Percentiles rank a stretch among this genome's conserved stretches.
phyloP scores from a whole-genome alignment of 352 stramenopile genomes.

The Nothophytophthora sp. region DNA sequence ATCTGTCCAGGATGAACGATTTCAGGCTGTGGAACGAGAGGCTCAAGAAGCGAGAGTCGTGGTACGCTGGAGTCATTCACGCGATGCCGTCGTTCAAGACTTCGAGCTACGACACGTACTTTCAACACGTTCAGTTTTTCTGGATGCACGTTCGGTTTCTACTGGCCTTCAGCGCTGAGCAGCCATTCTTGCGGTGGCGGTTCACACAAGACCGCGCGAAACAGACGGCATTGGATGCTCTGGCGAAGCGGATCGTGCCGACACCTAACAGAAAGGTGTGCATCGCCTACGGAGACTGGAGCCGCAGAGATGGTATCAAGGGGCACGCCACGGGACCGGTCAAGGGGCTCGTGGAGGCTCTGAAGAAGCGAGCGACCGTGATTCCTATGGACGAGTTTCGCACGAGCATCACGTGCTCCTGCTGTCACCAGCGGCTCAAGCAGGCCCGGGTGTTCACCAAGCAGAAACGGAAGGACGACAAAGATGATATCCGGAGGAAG shows the following conservation, averaged over 20 bases:
- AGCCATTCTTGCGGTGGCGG: neutral
- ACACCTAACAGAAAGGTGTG: neutral
- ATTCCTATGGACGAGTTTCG: slow-evolving; percentile 13
- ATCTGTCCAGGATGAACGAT: slow-evolving; percentile 1
- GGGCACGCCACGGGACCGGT: slow-evolving; percentile 10
- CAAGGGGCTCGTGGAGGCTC: slow-evolving; percentile 13
- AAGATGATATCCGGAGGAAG: slow-evolving; percentile 1
- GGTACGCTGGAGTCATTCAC: neutral
- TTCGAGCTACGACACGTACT: slow-evolving; percentile 1
- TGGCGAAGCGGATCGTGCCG: slow-evolving; percentile 3
- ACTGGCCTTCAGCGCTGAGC: neutral
- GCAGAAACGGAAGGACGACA: neutral
- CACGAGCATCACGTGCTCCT: slow-evolving; percentile 12
- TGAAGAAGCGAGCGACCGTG: slow-evolving; percentile 16
- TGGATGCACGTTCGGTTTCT: slow-evolving; percentile 3
- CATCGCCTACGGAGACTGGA: slow-evolving; percentile 9
- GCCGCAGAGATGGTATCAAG: slow-evolving; percentile 18
- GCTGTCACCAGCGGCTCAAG: slow-evolving; percentile 12
- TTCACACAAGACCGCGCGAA: neutral
- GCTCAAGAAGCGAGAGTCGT: slow-evolving; percentile 12
- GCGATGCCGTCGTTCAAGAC: slow-evolving; percentile 22
- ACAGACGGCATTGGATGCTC: neutral
- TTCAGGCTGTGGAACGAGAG: neutral
- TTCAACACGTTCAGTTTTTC: slow-evolving; percentile 1
- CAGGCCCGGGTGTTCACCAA: slow-evolving; percentile 4